Conservation (phyloP, 805 yeast genomes). For the Danielia reshetovae region DNA sequence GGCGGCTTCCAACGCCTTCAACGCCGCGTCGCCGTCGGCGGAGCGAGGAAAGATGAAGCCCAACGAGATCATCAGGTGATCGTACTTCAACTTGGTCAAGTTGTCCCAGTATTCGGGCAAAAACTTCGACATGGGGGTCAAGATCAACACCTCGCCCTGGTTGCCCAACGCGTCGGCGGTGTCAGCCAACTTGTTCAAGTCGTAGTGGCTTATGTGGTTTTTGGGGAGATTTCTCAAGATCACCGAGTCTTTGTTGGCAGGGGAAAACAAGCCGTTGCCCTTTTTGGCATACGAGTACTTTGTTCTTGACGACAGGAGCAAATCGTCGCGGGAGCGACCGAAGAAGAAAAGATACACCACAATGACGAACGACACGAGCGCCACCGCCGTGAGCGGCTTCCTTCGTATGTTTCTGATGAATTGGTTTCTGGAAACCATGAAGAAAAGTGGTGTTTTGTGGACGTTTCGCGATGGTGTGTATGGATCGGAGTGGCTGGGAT, state of each 20-base stretch:
- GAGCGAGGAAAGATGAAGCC: conserved; percentile 91
- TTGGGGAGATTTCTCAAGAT: conserved; percentile 61
- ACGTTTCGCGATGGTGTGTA: not conserved
- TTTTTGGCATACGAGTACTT: conserved; percentile 47
- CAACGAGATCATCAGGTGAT: conserved; percentile 77
- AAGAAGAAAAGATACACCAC: conserved; percentile 40
- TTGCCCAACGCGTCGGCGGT: conserved; percentile 69
- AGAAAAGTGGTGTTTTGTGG: not conserved
- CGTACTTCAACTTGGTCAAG: conserved; percentile 68
- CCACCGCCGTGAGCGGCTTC: conserved; percentile 47
- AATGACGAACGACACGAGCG: conserved; percentile 43
- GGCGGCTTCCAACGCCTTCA: conserved; percentile 67
- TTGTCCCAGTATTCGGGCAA: conserved; percentile 87
- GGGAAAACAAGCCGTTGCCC: conserved; percentile 44
- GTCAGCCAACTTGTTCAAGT: conserved; percentile 73
- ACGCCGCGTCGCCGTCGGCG: conserved; percentile 74
- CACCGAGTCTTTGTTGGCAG: conserved; percentile 45
- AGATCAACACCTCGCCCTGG: conserved; percentile 76
- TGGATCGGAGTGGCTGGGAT: too few relatives aligned
- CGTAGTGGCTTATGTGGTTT: conserved; percentile 77
- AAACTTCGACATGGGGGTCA: conserved; percentile 89
- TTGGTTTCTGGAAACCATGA: conserved; percentile 16
- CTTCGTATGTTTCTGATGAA: conserved; percentile 54
- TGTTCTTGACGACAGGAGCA: conserved; percentile 13
- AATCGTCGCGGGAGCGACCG: conserved; percentile 4